These are phyloP conservation scores for Lobosporangium transversale DNA, from an alignment of 192 early-diverging fungal species.

Conservation along the genomic window DNA sequence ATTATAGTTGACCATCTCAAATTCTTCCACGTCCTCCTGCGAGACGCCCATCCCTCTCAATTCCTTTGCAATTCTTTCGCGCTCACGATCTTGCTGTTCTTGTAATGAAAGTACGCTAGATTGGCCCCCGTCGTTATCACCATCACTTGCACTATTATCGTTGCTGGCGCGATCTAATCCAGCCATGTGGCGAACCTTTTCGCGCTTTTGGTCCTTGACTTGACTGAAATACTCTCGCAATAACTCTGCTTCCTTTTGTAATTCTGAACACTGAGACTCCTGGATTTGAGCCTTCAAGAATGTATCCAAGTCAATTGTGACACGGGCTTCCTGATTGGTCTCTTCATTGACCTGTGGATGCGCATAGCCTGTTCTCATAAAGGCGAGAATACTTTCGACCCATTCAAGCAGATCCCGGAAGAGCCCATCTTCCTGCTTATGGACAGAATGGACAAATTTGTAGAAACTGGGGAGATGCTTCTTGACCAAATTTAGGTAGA, in stretches of 20 bases:
- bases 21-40: conserved; percentile 57
- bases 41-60: conserved; percentile 27
- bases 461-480: conserved; percentile 65
- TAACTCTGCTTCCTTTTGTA: conserved; percentile 39
- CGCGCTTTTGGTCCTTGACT: conserved; percentile 47
- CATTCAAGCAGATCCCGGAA: conserved; percentile 61
- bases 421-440: conserved; percentile 58
- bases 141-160: not conserved
- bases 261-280: conserved; percentile 25
- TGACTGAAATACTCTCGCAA: conserved; percentile 20
- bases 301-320: conserved; percentile 23
- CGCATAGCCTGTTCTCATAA: conserved; percentile 54
- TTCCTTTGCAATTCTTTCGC: conserved; percentile 28
- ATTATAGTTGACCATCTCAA: conserved; percentile 53
- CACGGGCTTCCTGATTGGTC: conserved; percentile 20
- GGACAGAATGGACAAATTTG: conserved; percentile 63
- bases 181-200: conserved; percentile 41
- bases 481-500: conserved; percentile 58
- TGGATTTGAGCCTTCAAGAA: conserved; percentile 47
- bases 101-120: not conserved
- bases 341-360: conserved; percentile 39
- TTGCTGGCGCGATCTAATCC: conserved; percentile 25
- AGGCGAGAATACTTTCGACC: conserved; percentile 54
- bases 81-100: not conserved
- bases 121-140: not conserved